Evolutionary conservation across 1,284 basidiomycete genomes (phyloP).

Genomic region (Phlebopus sp.): DNA sequence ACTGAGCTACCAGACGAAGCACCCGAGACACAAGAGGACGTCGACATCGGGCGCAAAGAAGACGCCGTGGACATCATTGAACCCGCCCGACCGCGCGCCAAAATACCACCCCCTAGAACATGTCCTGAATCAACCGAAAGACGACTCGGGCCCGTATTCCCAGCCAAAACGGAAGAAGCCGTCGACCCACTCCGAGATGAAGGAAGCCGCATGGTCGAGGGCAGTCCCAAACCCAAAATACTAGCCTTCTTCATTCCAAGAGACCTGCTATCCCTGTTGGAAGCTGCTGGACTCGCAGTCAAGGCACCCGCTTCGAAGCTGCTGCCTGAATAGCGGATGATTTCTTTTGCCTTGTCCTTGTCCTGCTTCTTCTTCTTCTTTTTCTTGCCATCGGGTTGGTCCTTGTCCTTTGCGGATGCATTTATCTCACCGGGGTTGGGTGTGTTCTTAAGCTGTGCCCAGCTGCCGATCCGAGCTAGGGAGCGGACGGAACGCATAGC

Average conservation of each 20-base stretch:
- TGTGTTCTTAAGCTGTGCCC: conserved; percentile 54
- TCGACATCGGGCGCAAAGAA: conserved; percentile 57
- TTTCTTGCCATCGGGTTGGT: conserved; percentile 32
- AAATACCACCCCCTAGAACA: conserved; percentile 26
- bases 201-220: conserved; percentile 48
- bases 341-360: conserved; percentile 32
- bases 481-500: conserved; percentile 74
- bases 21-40: conserved; percentile 48
- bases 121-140: conserved; percentile 47
- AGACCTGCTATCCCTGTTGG: conserved; percentile 29
- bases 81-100: conserved; percentile 36
- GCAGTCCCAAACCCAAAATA: conserved; percentile 50
- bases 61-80: conserved; percentile 51
- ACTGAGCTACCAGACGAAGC: conserved; percentile 47
- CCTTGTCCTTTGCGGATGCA: conserved; percentile 31
- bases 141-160: conserved; percentile 25
- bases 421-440: conserved; percentile 35
- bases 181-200: conserved; percentile 44
- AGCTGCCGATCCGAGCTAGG: conserved; percentile 66
- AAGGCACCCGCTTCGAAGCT: conserved; percentile 63
- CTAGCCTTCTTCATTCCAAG: conserved; percentile 56
- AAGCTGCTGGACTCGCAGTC: conserved; percentile 38
- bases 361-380: conserved; percentile 36
- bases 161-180: conserved; percentile 31
- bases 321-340: conserved; percentile 49